Conservation (phyloP, 1,284 basidiomycete genomes). For the Ustilago xerochloae region DNA sequence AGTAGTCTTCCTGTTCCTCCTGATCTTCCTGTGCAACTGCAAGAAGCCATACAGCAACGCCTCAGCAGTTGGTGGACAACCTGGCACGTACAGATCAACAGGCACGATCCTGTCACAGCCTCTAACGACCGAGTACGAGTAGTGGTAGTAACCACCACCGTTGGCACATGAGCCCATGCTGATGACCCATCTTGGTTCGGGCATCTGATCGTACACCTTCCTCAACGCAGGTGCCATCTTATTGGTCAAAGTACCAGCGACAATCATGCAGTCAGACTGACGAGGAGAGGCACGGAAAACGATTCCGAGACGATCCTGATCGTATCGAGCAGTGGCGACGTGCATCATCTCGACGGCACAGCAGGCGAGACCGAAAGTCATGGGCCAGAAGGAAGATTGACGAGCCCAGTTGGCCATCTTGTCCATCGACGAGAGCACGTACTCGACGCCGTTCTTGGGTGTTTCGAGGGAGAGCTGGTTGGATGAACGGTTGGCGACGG, state of each 20-base stretch:
- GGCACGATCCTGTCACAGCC: conserved; percentile 99
- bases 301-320: conserved; percentile 96
- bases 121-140: conserved; percentile 97
- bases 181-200: conserved; percentile 81
- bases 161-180: conserved; percentile 99
- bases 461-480: conserved; percentile 78
- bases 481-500: conserved; percentile 57
- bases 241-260: conserved; percentile 98
- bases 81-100: conserved; percentile 86
- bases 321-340: conserved; percentile 98
- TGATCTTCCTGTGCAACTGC: conserved; percentile 96
- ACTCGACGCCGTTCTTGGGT: conserved; percentile 91
- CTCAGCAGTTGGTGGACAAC: conserved; percentile 88
- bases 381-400: conserved; percentile 99
- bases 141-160: conserved; percentile 93
- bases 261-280: conserved; percentile 99
- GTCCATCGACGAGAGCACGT: conserved; percentile 94
- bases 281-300: conserved; percentile 98
- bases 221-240: conserved; percentile 88
- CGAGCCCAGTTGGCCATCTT: conserved; percentile 98
- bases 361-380: conserved; percentile 98
- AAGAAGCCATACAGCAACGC: conserved; percentile 78
- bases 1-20: conserved; percentile 86
- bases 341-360: conserved; percentile 93
- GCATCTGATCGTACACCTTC: conserved; percentile 67